Percentiles rank a stretch among this genome's conserved stretches.
These are phyloP conservation scores for Pontederia paniculata DNA, from an alignment of 176 grass and related monocot genomes.

Conservation along the genomic window DNA sequence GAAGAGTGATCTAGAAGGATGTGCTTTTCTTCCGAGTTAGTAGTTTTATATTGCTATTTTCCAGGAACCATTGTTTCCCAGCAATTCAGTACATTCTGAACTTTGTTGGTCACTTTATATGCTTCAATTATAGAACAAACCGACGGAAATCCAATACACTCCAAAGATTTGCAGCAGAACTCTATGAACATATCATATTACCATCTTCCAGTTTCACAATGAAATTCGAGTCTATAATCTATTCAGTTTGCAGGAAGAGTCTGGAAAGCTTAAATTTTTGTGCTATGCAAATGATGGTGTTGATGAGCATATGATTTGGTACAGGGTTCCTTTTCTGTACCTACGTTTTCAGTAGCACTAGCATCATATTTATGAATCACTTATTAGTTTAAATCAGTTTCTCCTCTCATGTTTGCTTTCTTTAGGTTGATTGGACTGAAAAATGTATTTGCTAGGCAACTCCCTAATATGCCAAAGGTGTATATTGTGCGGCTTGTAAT, in stretches of 20 bases:
- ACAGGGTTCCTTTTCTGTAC: conserved; percentile 14
- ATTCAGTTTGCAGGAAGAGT: conserved; percentile 62
- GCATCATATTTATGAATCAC: too few relatives aligned
- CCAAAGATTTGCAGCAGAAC: too few relatives aligned
- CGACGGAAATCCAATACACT: too few relatives aligned
- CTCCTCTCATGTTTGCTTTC: not conserved
- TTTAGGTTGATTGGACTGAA: conserved; percentile 94
- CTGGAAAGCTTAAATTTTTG: conserved; percentile 65
- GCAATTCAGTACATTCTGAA: too few relatives aligned
- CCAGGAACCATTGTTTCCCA: too few relatives aligned
- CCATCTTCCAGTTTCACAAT: not conserved
- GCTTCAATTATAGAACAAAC: too few relatives aligned
- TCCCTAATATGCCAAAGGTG: conserved; percentile 99
- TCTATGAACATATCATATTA: too few relatives aligned
- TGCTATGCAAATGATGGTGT: conserved; percentile 92
- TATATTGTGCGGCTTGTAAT: conserved; percentile 95
- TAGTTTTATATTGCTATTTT: too few relatives aligned
- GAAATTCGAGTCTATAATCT: not conserved
- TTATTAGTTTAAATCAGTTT: not conserved
- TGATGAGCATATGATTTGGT: conserved; percentile 99
- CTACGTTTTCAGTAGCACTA: not conserved
- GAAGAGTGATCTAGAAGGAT: too few relatives aligned
- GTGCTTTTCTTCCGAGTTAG: too few relatives aligned
- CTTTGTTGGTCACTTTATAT: too few relatives aligned
- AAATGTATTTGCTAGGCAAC: conserved; percentile 96